Evolutionary conservation across 441 rosid genomes (phyloP).

Genomic region (Kokia cookei): DNA sequence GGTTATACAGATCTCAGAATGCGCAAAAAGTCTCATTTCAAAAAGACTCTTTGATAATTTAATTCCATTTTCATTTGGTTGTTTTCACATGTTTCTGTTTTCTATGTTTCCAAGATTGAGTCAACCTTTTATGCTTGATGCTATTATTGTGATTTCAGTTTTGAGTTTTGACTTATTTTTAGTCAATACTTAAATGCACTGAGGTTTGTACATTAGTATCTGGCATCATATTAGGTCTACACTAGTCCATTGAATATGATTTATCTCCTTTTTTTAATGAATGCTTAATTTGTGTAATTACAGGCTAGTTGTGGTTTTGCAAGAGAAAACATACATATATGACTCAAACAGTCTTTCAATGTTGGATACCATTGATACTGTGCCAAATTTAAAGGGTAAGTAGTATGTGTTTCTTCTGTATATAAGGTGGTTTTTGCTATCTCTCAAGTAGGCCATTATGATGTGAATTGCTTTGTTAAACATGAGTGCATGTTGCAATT

Average conservation of each 20-base stretch:
- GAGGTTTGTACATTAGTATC: not conserved
- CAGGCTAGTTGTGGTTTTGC: conserved; percentile 85
- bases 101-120: not conserved
- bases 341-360: conserved; percentile 64
- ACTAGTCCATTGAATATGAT: not conserved
- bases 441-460: not conserved
- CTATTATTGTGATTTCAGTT: not conserved
- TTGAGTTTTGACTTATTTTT: not conserved
- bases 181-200: not conserved
- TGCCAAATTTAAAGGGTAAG: conserved; percentile 73
- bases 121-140: not conserved
- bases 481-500: not conserved
- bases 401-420: not conserved
- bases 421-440: conserved; percentile 4
- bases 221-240: not conserved
- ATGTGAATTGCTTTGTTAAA: not conserved
- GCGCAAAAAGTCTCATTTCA: not conserved
- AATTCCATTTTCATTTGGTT: not conserved
- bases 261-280: not conserved
- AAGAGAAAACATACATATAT: conserved; percentile 74
- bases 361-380: conserved; percentile 76
- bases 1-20: not conserved
- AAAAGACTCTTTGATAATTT: not conserved
- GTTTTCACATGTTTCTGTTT: not conserved
- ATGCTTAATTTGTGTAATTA: conserved; percentile 13